Evolutionary conservation across 495 filamentous ascomycete species (phyloP), one percentile per base, ranked within the genome.

Genomic region (Hypoxylon rickii): DNA sequence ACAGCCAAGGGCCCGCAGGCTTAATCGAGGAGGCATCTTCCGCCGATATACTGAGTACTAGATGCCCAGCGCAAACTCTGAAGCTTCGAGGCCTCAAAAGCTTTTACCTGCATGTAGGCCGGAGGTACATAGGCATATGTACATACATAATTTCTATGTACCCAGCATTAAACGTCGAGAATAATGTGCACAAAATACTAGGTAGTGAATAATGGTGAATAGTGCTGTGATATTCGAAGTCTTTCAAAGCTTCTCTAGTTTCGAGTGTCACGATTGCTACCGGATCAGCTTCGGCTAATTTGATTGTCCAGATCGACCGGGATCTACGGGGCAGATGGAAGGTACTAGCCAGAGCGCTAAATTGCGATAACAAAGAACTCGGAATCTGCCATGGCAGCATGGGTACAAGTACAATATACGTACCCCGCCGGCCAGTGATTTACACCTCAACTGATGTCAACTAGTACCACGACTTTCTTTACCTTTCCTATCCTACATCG

Each of bases 1-100:
- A 36, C 47, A 59, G 50, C 62, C 46, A 58, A 61, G 17, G 6
- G 62, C 57, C 56, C 51, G 61, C 38, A 76, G 51, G 33, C 57
- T 60, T 38, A 69, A 53, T 59, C 67, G 63, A 59, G 67, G 70
- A 52, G 68, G 54, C 72, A 75, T 75, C 37, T 39, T 22, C 55
- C 31, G 50, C 44, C 51, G 26, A 19, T 45, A 31, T 44, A n/a
- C 36, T 42, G 15, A 26, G 12, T 44, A 46, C n/a, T 20, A 41
- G 33, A n/a, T 45, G 48, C 44, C n/a, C n/a, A n/a, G n/a, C n/a
- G n/a, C n/a, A n/a, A n/a, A n/a, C n/a, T n/a, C n/a, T n/a, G n/a
- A n/a, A n/a, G n/a, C n/a, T n/a, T n/a, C n/a, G 49, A 52, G 50
- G 32, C 24, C 40, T n/a, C 15, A 12, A 12, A 51, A 34, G 32